Conservation (phyloP, 768 basidiomycete species). For the Boletus rubescentipes region DNA sequence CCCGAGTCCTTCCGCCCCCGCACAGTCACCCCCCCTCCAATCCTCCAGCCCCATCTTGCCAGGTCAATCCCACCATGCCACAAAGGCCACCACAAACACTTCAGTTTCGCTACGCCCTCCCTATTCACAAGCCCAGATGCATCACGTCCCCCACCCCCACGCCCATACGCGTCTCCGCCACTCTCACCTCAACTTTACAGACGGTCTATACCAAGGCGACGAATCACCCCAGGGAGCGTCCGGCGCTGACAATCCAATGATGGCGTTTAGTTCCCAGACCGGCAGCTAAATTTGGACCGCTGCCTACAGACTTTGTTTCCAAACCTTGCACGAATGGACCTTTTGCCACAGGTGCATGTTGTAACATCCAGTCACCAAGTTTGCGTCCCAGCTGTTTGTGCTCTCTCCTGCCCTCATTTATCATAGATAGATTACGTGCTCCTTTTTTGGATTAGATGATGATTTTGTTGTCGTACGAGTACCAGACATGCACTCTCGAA, state of each 20-base stretch:
- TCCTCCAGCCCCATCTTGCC: conserved; percentile 16
- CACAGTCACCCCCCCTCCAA: conserved; percentile 24
- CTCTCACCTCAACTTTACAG: conserved; percentile 48
- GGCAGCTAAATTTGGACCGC: conserved; percentile 18
- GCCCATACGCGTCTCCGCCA: conserved; percentile 75
- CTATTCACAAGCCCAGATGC: conserved; percentile 63
- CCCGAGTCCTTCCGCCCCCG: conserved; percentile 14
- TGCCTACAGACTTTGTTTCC: neutral
- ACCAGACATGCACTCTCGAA: conserved; percentile 6
- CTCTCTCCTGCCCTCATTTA: conserved; percentile 16
- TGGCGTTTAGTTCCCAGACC: conserved; percentile 44
- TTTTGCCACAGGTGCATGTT: conserved; percentile 8
- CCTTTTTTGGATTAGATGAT: conserved; percentile 25
- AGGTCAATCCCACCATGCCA: conserved; percentile 19
- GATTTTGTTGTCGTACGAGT: conserved; percentile 18
- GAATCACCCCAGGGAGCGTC: conserved; percentile 28
- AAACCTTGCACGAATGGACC: conserved; percentile 4
- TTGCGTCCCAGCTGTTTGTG: conserved; percentile 22
- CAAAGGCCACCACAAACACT: conserved; percentile 35
- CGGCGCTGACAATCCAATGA: conserved; percentile 43
- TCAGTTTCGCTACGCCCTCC: conserved; percentile 56
- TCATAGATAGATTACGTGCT: conserved; percentile 32
- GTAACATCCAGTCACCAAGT: conserved; percentile 9
- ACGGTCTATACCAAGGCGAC: conserved; percentile 35
- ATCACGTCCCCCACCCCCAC: conserved; percentile 79